Base-by-base conservation (phyloP, 2,329 filamentous ascomycete genomes). In the Sclerotinia spermophila region DNA sequence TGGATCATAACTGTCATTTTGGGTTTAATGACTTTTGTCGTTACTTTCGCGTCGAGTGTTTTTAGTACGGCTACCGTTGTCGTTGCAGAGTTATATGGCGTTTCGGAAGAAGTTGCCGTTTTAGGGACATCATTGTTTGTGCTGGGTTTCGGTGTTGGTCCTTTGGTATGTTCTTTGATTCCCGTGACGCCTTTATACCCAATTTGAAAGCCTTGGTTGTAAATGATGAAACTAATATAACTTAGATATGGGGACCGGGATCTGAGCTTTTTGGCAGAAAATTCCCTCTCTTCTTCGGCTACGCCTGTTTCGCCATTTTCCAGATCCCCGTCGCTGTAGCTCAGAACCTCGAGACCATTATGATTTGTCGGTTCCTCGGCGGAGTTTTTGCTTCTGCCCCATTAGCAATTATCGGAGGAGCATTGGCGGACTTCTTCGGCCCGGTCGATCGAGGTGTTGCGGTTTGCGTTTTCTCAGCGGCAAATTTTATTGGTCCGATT, bases 91-190 rank as follows among this genome's bases (percentile, higher is more conserved):
- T 38, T 72, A 6, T 78, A 72, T 58, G 60, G 65, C 5, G 75
- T 78, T 13, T 73, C 73, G n/a, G 71, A 73, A 13, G 80, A 51
- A 75, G 81, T 92, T 1, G 85, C 84, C 0, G 84, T 87, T 0
- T 89, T 93, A 65, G 88, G 90, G 69, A 87, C 92, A 19, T 82
- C 81, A 0, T 83, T 92, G 66, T 93, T 89, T 81, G 89, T 92
- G 21, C 80, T 92, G 13, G 89, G 89, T 48, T 90, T 93, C 61
- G 92, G 89, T 1, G 87, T 90, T 69, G 91, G 91, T 0, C 91
- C 92, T 2, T 86, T 87, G 0, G 82, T 94, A 35, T 35, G 76
- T 68, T 44, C 30, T 82, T 15, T 61, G 10, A 44, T 56, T 24
- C 55, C 42, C 11, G 5, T 59, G 56, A 40, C 35, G 69, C 10